Percentiles rank a stretch among this genome's conserved stretches.
Evolutionary conservation across 495 filamentous ascomycete genomes (phyloP).

Genomic region (Aspergillus kassunensis): DNA sequence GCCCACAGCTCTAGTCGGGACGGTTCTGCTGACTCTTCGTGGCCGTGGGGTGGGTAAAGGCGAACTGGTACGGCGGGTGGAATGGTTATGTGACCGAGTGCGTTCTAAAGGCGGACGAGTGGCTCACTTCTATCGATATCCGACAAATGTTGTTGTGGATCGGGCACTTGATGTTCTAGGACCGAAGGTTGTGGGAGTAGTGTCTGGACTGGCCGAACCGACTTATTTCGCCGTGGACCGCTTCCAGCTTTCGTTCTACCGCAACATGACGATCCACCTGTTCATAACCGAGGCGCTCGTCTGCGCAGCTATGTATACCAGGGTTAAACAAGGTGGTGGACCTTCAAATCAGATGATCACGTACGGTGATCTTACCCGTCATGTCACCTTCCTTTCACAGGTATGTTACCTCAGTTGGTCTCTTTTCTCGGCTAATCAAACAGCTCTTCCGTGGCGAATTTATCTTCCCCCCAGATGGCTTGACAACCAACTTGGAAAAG

Average conservation of each 20-base stretch:
- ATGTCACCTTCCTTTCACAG: slow-evolving; percentile 84
- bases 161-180: slow-evolving; percentile 89
- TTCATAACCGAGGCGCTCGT: slow-evolving; percentile 92
- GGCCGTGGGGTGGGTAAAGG: slow-evolving; percentile 86
- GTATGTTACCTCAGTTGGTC: slow-evolving; percentile 22
- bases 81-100: slow-evolving; percentile 87
- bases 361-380: slow-evolving; percentile 63
- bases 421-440: slow-evolving; percentile 17
- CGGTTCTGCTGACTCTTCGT: slow-evolving; percentile 84
- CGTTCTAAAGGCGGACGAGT: slow-evolving; percentile 81
- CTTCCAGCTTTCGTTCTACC: slow-evolving; percentile 95
- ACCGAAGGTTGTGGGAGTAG: slow-evolving; percentile 74
- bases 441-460: slow-evolving; percentile 92
- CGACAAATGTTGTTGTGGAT: slow-evolving; percentile 77
- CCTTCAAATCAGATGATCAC: slow-evolving; percentile 74
- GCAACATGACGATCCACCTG: slow-evolving; percentile 98
- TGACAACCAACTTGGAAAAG: slow-evolving; percentile 71
- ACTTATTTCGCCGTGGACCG: slow-evolving; percentile 93
- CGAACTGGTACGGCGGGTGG: slow-evolving; percentile 79
- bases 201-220: slow-evolving; percentile 75
- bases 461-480: slow-evolving; percentile 85
- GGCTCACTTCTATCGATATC: slow-evolving; percentile 81
- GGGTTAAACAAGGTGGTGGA: slow-evolving; percentile 83
- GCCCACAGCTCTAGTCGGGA: slow-evolving; percentile 94
- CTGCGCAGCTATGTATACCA: slow-evolving; percentile 81